Base-by-base conservation (phyloP, 768 basidiomycete species). In the Pleurotus salmoneostramineus region DNA sequence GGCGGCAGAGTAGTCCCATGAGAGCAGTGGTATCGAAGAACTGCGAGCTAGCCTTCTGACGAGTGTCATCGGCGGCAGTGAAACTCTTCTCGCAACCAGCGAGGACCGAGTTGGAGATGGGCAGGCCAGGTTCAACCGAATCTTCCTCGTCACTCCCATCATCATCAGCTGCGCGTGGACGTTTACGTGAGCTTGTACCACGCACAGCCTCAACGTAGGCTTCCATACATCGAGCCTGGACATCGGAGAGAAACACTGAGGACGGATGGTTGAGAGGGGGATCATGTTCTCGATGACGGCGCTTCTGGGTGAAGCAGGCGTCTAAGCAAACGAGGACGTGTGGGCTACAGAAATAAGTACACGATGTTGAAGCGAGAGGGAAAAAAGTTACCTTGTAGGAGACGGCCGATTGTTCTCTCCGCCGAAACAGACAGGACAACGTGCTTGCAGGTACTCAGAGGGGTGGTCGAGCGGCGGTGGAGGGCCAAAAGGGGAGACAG, bases 1-100 rank as follows among this genome's bases (percentile, higher is more conserved):
- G 74, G 2, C 63, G 58, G 59, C 74, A 76, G 0, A 73, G 60
- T 0, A 75, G 48, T 0, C 64, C 70, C 71, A 75, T 73, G 14
- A 74, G 50, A 0, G 67, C 72, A 0, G 67, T 73, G 47, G 72
- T 69, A 4, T 50, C 59, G 46, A 66, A 66, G 46, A 62, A 62
- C 35, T 58, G 42, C 2, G 57, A 65, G 56, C 33, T 7, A 57
- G 61, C 11, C 34, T 56, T 58, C 37, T 40, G 37, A 40, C n/a
- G 37, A 10, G 21, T 27, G 21, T 64, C 66, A 59, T 68, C 65
- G 5, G 64, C 66, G 4, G 66, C 66, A 8, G 46, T 64, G 46
- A 68, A 68, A 11, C 52, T 55, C 4, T 45, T 58, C 15, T 57
- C 36, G 37, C 66, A 67, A 1, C 50, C 63, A 27, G 64, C 60